These are phyloP conservation scores for Mortierella sp. DNA, from an alignment of 371 early-diverging fungal genomes.

Conservation along the genomic window DNA sequence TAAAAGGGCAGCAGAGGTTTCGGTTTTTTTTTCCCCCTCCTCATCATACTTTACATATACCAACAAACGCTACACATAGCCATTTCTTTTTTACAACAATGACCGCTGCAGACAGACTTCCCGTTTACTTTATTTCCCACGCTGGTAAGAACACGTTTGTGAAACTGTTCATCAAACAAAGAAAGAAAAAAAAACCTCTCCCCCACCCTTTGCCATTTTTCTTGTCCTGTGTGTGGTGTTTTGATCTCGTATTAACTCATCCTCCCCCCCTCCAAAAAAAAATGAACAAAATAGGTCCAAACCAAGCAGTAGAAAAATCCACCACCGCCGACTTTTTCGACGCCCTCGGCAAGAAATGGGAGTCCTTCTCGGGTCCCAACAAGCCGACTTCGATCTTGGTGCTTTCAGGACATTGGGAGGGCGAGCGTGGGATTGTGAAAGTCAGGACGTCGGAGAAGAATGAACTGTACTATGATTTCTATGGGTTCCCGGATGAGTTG, in stretches of 20 bases:
- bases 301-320: slow-evolving; percentile 51
- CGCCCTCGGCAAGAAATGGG: slow-evolving; percentile 48
- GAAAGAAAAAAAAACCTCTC: not conserved
- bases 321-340: slow-evolving; percentile 43
- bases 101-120: slow-evolving; percentile 36
- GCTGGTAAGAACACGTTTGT: slow-evolving; percentile 20
- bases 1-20: not conserved
- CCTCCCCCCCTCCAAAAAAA: not conserved
- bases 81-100: not conserved
- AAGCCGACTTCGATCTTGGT: slow-evolving; percentile 46
- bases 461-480: slow-evolving; percentile 70
- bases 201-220: no score
- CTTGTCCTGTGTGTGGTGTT: no score
- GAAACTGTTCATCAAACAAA: no score
- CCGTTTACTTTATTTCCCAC: slow-evolving; percentile 52
- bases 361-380: slow-evolving; percentile 25
- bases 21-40: not conserved
- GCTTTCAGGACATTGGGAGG: slow-evolving; percentile 56
- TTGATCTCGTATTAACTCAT: no score
- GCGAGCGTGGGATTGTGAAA: slow-evolving; percentile 39
- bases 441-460: slow-evolving; percentile 50
- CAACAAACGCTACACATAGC: not conserved
- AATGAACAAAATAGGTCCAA: slow-evolving; percentile 25
- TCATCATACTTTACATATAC: not conserved
- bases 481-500: slow-evolving; percentile 68